These are phyloP conservation scores for Umbelopsis sp. DNA, from an alignment of 192 early-diverging fungal genomes.

Conservation along the genomic window DNA sequence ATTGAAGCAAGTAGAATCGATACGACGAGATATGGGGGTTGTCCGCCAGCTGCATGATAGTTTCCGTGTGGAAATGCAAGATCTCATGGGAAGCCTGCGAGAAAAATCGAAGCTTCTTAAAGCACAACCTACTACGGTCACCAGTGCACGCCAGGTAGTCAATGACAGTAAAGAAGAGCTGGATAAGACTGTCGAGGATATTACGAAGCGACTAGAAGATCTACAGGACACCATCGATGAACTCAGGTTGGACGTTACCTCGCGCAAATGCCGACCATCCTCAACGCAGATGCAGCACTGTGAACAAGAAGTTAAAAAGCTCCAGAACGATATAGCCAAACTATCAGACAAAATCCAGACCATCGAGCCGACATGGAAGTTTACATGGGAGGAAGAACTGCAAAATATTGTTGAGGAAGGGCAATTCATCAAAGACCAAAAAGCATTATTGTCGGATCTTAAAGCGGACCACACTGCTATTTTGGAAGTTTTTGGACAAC, in stretches of 20 bases:
- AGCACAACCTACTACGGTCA: constrained; percentile 30
- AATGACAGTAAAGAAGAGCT: constrained; percentile 58
- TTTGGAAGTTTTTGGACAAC: constrained; percentile 54
- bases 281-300: constrained; percentile 49
- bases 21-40: constrained; percentile 50
- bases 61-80: constrained; percentile 63
- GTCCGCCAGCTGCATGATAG: constrained; percentile 52
- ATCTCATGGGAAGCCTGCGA: constrained; percentile 61
- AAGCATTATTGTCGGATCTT: constrained; percentile 64
- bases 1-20: constrained; percentile 46
- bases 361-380: constrained; percentile 68
- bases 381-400: constrained; percentile 79
- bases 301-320: constrained; percentile 43
- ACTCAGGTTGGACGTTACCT: constrained; percentile 70
- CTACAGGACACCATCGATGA: constrained; percentile 66
- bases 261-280: constrained; percentile 64
- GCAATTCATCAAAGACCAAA: constrained; percentile 74
- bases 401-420: constrained; percentile 77
- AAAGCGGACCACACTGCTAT: constrained; percentile 61
- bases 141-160: constrained; percentile 41
- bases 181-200: constrained; percentile 45
- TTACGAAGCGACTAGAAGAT: constrained; percentile 61
- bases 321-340: constrained; percentile 44
- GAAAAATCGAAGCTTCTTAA: constrained; percentile 9
- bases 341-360: constrained; percentile 60